phyloP scores from a whole-genome alignment of 2,329 filamentous ascomycete species.

The Acarospora socialis region DNA sequence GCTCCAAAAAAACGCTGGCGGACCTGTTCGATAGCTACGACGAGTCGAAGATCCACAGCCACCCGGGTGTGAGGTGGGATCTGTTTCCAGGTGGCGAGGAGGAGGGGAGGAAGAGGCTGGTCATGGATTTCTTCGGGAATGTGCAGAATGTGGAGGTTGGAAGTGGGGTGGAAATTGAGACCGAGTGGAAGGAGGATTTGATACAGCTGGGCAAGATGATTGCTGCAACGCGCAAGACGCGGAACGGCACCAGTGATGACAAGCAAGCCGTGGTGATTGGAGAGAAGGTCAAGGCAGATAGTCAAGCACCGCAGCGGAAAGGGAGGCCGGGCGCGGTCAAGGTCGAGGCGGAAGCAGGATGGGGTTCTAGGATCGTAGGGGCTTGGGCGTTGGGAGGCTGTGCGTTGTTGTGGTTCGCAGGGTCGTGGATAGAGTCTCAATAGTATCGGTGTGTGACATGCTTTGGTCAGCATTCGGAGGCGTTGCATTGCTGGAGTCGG shows the following conservation, averaged over 20 bases:
- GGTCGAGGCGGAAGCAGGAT: conserved; percentile 9
- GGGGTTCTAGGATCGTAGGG: conserved; percentile 11
- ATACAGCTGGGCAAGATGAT: conserved; percentile 11
- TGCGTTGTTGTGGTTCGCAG: conserved; percentile 12
- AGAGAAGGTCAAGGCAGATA: not conserved
- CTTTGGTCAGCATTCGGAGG: too few relatives aligned
- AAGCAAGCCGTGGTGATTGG: not conserved
- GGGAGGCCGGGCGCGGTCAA: conserved; percentile 9
- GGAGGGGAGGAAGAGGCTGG: conserved; percentile 60
- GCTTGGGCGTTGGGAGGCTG: conserved; percentile 11
- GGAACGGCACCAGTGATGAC: not conserved
- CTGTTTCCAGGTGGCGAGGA: conserved; percentile 77
- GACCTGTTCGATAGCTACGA: conserved; percentile 96
- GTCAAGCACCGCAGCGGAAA: not conserved
- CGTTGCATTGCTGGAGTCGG: too few relatives aligned
- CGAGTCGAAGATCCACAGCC: conserved; percentile 82
- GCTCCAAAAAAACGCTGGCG: conserved; percentile 76
- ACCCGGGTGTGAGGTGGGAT: conserved; percentile 86
- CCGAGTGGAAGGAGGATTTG: conserved; percentile 13
- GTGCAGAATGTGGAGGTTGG: conserved; percentile 94
- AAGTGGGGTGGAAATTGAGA: conserved; percentile 22
- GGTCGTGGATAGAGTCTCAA: conserved; percentile 11
- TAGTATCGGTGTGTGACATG: too few relatives aligned
- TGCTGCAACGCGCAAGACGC: not conserved
- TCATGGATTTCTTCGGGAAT: conserved; percentile 97